These are phyloP conservation scores for Marchantia paleacea DNA, from an alignment of 225 moss, liverwort and hornwort genomes.

Conservation along the genomic window DNA sequence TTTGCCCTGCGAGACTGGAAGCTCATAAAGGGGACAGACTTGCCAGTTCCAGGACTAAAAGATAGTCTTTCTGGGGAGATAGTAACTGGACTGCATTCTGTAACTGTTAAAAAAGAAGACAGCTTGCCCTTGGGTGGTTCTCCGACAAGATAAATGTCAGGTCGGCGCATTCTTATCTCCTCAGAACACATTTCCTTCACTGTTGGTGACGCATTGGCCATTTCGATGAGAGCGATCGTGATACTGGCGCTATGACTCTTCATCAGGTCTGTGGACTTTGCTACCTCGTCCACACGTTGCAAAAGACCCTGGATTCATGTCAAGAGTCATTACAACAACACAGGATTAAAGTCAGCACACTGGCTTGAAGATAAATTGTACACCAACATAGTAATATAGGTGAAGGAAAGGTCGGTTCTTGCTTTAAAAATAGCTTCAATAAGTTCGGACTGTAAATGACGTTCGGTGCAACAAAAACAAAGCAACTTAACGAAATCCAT, in stretches of 20 bases:
- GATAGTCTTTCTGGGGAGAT: slow-evolving; percentile 38
- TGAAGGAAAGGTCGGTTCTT: not conserved
- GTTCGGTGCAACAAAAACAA: not conserved
- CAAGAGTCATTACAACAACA: not conserved
- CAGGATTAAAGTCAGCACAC: not conserved
- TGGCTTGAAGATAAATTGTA: not conserved
- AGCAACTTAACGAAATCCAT: not conserved
- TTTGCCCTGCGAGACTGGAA: slow-evolving; percentile 13
- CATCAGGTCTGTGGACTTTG: slow-evolving; percentile 49
- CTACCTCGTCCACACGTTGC: slow-evolving; percentile 54
- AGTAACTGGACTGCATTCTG: slow-evolving; percentile 35
- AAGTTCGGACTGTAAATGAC: not conserved
- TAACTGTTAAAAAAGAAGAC: slow-evolving; percentile 39
- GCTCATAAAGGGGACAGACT: not conserved
- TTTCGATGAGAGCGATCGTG: slow-evolving; percentile 64
- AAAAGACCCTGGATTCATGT: slow-evolving; percentile 47
- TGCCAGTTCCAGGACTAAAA: slow-evolving; percentile 35
- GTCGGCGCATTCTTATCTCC: slow-evolving; percentile 19
- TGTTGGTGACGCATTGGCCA: slow-evolving; percentile 55
- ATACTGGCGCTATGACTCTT: slow-evolving; percentile 53
- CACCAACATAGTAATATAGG: not conserved
- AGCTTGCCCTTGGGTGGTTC: slow-evolving; percentile 18
- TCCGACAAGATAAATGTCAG: slow-evolving; percentile 13
- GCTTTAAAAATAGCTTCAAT: not conserved
- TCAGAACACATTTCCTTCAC: slow-evolving; percentile 42